Evolutionary conservation across 805 yeast genomes (phyloP).

Genomic region (Saccharomycopsis amapae): DNA sequence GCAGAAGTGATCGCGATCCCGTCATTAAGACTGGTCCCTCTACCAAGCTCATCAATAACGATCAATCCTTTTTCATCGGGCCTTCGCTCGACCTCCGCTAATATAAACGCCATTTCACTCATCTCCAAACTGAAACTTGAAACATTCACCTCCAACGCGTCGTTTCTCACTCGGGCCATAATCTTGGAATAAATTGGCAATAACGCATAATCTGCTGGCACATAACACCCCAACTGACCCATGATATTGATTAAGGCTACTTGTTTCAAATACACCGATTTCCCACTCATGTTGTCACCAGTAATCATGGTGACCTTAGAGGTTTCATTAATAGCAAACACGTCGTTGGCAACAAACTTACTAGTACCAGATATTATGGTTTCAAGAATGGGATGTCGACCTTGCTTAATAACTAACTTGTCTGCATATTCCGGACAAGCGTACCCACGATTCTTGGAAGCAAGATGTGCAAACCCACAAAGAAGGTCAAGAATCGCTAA

Average conservation of each 20-base stretch:
- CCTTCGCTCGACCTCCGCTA: constrained; percentile 32
- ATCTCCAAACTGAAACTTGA: constrained; percentile 42
- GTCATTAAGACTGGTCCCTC: constrained; percentile 45
- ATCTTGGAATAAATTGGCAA: constrained; percentile 35
- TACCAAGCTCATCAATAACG: constrained; percentile 49
- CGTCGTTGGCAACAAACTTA: constrained; percentile 34
- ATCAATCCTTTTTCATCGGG: constrained; percentile 31
- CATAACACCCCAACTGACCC: constrained; percentile 52
- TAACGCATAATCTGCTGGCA: constrained; percentile 39
- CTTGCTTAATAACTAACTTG: constrained; percentile 14
- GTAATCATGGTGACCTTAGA: constrained; percentile 44
- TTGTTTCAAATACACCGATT: constrained; percentile 49
- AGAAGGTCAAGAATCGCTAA: constrained; percentile 36
- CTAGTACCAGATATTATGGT: constrained; percentile 20
- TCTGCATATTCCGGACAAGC: constrained; percentile 34
- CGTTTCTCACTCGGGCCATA: constrained; percentile 32
- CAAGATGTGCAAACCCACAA: constrained; percentile 29
- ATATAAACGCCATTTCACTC: constrained; percentile 40
- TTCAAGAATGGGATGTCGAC: constrained; percentile 41
- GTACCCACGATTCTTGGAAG: constrained; percentile 25
- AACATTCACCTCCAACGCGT: constrained; percentile 29
- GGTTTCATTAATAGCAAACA: constrained; percentile 29
- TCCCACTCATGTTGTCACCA: constrained; percentile 61
- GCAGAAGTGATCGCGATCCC: constrained; percentile 47
- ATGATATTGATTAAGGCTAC: constrained; percentile 41